Evolutionary conservation across 31 red algal species (phyloP), one percentile per base, ranked within the genome.

Genomic region (Bonnemaisonia californica): DNA sequence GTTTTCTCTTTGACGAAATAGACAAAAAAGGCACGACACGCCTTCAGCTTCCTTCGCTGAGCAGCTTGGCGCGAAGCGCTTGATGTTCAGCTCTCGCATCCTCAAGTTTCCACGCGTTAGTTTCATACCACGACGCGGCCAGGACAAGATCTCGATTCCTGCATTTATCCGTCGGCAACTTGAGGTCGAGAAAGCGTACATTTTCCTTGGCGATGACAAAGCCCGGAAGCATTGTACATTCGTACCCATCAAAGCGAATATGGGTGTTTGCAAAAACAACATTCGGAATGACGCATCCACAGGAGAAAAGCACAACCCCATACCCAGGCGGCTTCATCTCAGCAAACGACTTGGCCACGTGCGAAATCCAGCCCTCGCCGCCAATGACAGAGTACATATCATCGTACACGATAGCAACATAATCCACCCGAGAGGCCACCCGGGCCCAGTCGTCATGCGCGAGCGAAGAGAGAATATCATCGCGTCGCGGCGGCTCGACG

Each of bases 211-310:
- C 36, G 65, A 91, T 77, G 18, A 91, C 80, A 61, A 83, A 91
- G 4, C 87, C 87, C 9, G 87, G 87, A 35, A 91, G 79, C 71
- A 91, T 82, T 3, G 73, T 37, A 71, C 87, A 91, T 48, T 91
- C 87, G 18, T 57, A 69, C 26, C 87, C 87, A 19, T 71, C 71
- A 60, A 91, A 83, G 27, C 87, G 48, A 38, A 71, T 76, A 12
- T 68, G 37, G 1, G 80, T 82, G 23, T 77, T 41, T 41, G 19
- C 41, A 41, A 91, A 82, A 3, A 83, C 22, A 4, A 79, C 45
- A 54, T 82, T 83, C 23, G 76, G 87, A 36, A 91, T 71, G 3
- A 91, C 30, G 40, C 87, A 91, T 32, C 87, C 87, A 54, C 87
- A 91, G 9, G 79, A 76, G 51, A 91, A 91, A 58, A 91, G 68